Evolutionary conservation across 306 rosid species (phyloP).

Genomic region (Calophaca sinica): DNA sequence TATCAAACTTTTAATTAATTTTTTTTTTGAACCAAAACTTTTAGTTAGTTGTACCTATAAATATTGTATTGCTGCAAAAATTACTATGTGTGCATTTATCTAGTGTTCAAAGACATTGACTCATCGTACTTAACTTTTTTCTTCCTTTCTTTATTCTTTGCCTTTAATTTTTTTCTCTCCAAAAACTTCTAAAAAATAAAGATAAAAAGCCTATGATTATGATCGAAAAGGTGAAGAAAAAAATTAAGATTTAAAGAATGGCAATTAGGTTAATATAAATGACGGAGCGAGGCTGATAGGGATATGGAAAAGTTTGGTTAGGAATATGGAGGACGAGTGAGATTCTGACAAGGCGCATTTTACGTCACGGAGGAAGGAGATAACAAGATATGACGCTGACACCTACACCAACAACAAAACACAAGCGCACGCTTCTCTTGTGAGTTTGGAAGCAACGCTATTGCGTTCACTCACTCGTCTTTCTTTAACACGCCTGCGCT

Average conservation of each 20-base stretch:
- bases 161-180: no score
- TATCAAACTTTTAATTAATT: no score
- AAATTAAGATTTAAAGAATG: background rate
- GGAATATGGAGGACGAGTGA: slow-evolving; percentile 48
- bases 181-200: no score
- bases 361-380: background rate
- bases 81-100: no score
- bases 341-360: slow-evolving; percentile 72
- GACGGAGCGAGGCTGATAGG: slow-evolving; percentile 13
- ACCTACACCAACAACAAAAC: background rate
- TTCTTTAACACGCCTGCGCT: background rate
- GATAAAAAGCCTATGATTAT: no score
- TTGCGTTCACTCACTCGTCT: background rate
- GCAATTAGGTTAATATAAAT: background rate
- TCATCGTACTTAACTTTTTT: no score
- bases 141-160: no score
- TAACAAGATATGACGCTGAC: slow-evolving; percentile 30
- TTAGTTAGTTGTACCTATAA: no score
- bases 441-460: slow-evolving; percentile 21
- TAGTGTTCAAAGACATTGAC: no score
- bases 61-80: no score
- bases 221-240: no score
- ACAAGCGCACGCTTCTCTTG: slow-evolving; percentile 20
- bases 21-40: no score
- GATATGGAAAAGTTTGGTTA: background rate